These are phyloP conservation scores for Eimeria tenella DNA, from an alignment of 169 alveolate genomes.

Conservation along the genomic window DNA sequence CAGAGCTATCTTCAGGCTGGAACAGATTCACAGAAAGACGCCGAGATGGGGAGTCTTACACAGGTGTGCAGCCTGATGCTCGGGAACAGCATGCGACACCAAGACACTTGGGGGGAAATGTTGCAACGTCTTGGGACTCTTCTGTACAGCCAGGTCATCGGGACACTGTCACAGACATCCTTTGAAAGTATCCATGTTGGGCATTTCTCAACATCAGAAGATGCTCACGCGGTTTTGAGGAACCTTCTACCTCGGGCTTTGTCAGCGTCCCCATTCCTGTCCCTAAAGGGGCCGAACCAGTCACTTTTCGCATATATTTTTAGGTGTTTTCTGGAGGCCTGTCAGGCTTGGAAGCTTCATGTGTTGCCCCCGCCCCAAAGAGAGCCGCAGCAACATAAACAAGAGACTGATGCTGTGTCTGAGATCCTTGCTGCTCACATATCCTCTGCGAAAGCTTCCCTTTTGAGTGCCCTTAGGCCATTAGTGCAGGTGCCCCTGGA, in stretches of 20 bases:
- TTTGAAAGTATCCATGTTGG: background rate
- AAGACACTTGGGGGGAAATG: conserved; percentile 8
- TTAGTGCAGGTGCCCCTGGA: background rate
- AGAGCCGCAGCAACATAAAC: conserved; percentile 18
- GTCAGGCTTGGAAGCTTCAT: conserved; percentile 39
- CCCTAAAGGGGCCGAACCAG: background rate
- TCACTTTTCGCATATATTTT: background rate
- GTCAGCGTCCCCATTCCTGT: conserved; percentile 29
- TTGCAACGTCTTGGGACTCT: conserved; percentile 28
- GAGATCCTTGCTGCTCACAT: conserved; percentile 11
- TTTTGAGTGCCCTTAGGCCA: background rate
- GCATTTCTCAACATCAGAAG: background rate
- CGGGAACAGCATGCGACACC: conserved; percentile 9
- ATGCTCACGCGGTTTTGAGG: background rate
- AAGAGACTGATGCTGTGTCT: conserved; percentile 22
- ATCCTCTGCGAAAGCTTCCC: background rate
- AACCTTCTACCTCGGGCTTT: background rate
- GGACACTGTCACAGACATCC: background rate
- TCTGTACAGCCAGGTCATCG: background rate
- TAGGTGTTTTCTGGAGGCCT: background rate
- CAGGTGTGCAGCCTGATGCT: conserved; percentile 24
- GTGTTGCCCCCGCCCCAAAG: background rate
- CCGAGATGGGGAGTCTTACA: conserved; percentile 7
- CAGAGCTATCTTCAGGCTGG: background rate
- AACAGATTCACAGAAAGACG: background rate